Base-by-base conservation (phyloP, 176 grass and related monocot genomes). In the Aegilops speltoides region DNA sequence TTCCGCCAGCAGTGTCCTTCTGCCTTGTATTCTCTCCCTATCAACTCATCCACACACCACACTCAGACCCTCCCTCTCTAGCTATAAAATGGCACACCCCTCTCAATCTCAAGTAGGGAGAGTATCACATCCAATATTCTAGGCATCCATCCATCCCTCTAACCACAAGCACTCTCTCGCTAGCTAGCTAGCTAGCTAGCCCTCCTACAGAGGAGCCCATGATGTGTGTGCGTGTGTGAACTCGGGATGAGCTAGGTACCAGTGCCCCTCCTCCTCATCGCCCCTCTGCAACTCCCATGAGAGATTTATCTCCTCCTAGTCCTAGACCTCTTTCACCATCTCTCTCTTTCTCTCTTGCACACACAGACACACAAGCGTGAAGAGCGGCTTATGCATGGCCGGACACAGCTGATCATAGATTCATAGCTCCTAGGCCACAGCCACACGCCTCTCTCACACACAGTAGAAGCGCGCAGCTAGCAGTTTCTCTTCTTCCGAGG, bases 331-430 rank as follows among this genome's bases (percentile, higher is more conserved):
- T 56, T 52, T 66, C 38, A 43, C 67, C 6, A 74, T 74, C 41
- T 74, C 25, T 76, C 41, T 3, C 85, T 2, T 36, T n/a, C 64
- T 70, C 52, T 33, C 36, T 23, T 45, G 8, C 46, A 29, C 50
- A 64, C 36, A 25, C 76, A 60, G 70, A 37, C 62, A 46, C 76
- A 60, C 80, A 69, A 62, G 60, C 46, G 46, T 80, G 67, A 76
- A 48, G 60, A 48, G 57, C 43, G 43, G 43, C 84, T 90, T 43
- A 33, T 84, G 80, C 89, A 84, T 91, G 89, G 81, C 68, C 68
- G 85, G 85, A 64, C 69, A 82, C 86, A 88, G 85, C 86, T 87
- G 86, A 81, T 91, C 81, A 85, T 76, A 76, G 73, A 45, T 91
- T 91, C 81, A 85, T 76, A 76, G 73, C 73, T 91, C 25, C 73